Evolutionary conservation across 2,329 filamentous ascomycete genomes (phyloP), one percentile per base, ranked within the genome.

Genomic region (Cladophialophora exuberans): DNA sequence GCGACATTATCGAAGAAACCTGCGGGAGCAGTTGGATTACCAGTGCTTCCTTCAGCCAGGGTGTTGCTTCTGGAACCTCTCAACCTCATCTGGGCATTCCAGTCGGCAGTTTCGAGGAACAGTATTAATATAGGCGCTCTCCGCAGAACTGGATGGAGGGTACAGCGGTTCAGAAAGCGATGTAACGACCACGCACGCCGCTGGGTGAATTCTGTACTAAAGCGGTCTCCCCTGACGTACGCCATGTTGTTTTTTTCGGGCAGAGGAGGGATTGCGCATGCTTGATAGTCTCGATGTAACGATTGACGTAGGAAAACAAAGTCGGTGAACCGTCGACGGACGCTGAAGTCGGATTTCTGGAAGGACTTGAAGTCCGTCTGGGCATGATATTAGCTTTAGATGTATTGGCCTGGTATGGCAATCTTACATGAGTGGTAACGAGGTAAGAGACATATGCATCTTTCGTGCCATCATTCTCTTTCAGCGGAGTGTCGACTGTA

Each of bases 211-310:
- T 97, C 94, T 45, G 87, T 75, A 6, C 92, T 91, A 73, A 99
- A 99, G 60, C 94, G 88, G 76, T 97, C 93, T 64, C 94, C 94
- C 30, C 92, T 89, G 47, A 97, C 94, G 69, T 97, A 97, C 69
- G 96, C 91, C 89, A 99, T 96, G 75, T 95, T 95, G 79, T 97
- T 93, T 80, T 97, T 99, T 75, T 97, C 94, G 49, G 94, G 94
- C 50, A 99, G 80, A 42, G 94, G 94, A 25, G 94, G 94, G 3
- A 99, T 90, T 43, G 94, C 94, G 72, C 88, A 90, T 76, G 90
- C 89, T 56, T 91, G 90, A 67, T 90, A 97, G 71, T 97, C 92
- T 69, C 86, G 86, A 61, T 82, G 85, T 47, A 99, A 85, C 26
- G 89, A 87, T 74, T 96, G 97, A 77, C 90, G 97, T 60, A 99